phyloP scores from a whole-genome alignment of 2,329 filamentous ascomycete species.

The Diaporthe citri region DNA sequence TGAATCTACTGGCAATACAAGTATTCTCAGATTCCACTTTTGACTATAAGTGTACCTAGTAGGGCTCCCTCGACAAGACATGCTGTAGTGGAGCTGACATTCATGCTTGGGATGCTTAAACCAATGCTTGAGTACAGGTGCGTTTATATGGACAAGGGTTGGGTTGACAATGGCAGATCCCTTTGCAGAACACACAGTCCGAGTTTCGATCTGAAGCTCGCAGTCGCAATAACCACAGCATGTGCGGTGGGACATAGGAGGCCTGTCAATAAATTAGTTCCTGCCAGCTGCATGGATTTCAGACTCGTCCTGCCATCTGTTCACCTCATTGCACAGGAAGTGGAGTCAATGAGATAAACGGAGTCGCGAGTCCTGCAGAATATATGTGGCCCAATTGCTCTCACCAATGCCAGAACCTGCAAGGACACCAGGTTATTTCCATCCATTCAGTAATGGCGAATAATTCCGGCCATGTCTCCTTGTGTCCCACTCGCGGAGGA shows the following conservation, averaged over 20 bases:
- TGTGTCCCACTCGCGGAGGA: background rate
- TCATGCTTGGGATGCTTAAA: background rate
- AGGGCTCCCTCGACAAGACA: background rate
- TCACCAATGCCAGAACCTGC: background rate
- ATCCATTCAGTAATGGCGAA: background rate
- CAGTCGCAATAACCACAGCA: background rate
- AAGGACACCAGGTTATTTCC: background rate
- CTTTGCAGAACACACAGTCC: background rate
- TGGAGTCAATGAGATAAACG: background rate
- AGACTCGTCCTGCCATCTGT: background rate
- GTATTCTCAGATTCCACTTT: background rate
- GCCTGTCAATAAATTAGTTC: fast-evolving
- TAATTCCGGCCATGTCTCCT: background rate
- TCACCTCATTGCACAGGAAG: background rate
- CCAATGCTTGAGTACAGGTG: background rate
- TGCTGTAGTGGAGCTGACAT: background rate
- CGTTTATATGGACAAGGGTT: background rate
- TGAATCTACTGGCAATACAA: too few relatives aligned
- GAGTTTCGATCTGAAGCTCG: too few relatives aligned
- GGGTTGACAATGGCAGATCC: background rate
- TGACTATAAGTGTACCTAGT: background rate
- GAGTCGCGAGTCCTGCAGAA: too few relatives aligned
- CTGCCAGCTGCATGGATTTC: background rate
- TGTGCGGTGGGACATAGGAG: background rate
- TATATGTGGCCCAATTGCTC: background rate